Percentiles rank a stretch among this genome's conserved stretches.
Evolutionary conservation across 352 stramenopile species (phyloP).

Genomic region (Phytopythium delawarense): DNA sequence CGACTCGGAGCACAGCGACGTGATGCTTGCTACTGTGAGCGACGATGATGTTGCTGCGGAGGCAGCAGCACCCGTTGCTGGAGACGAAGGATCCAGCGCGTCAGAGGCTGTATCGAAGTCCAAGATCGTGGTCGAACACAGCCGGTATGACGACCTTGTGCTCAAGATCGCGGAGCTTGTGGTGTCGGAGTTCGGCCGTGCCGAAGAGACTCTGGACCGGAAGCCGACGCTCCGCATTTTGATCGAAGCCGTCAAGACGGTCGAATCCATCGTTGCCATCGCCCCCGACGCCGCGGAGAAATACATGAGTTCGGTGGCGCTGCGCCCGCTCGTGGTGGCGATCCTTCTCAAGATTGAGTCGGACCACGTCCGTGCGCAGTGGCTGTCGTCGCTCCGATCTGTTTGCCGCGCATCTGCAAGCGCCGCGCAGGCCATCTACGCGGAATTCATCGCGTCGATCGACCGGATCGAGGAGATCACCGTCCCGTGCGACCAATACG

Average conservation of each 20-base stretch:
- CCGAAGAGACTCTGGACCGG: slow-evolving; percentile 29
- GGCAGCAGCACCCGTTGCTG: slow-evolving; percentile 8
- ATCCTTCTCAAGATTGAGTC: slow-evolving; percentile 63
- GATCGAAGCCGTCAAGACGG: slow-evolving; percentile 80
- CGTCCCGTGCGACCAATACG: slow-evolving; percentile 68
- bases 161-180: slow-evolving; percentile 78
- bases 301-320: slow-evolving; percentile 48
- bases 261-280: slow-evolving; percentile 75
- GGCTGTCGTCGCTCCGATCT: slow-evolving; percentile 73
- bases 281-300: slow-evolving; percentile 56
- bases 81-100: background rate
- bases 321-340: slow-evolving; percentile 40
- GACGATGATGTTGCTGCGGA: background rate
- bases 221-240: slow-evolving; percentile 70
- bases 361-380: slow-evolving; percentile 82
- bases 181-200: slow-evolving; percentile 57
- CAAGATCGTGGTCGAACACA: slow-evolving; percentile 54
- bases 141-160: slow-evolving; percentile 65
- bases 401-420: slow-evolving; percentile 50
- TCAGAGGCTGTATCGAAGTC: slow-evolving; percentile 11
- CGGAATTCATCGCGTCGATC: slow-evolving; percentile 64
- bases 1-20: slow-evolving; percentile 53
- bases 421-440: slow-evolving; percentile 48
- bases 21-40: slow-evolving; percentile 26
- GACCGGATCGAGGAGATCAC: slow-evolving; percentile 55